Evolutionary conservation across 176 grass and related monocot genomes (phyloP).

Genomic region (Avena insularis): DNA sequence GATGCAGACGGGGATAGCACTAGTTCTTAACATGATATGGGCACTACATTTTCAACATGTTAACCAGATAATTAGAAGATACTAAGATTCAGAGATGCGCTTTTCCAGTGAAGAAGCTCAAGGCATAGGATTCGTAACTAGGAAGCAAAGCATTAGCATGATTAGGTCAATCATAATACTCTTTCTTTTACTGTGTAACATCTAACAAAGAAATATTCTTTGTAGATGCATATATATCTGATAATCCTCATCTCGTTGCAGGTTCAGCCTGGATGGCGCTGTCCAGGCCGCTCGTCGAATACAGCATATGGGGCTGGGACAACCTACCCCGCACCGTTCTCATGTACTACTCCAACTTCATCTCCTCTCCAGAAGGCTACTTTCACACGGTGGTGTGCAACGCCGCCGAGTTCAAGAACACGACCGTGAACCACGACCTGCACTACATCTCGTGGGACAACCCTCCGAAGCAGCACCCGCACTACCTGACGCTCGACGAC

Average conservation of each 20-base stretch:
- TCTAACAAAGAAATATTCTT: background rate
- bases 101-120: background rate
- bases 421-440: conserved; percentile 73
- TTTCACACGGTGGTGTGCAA: conserved; percentile 78
- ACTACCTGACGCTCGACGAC: conserved; percentile 53
- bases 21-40: background rate
- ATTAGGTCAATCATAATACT: background rate
- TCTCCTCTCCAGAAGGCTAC: conserved; percentile 74
- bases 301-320: conserved; percentile 79
- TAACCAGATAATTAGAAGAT: conserved; percentile 25
- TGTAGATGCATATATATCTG: too few relatives aligned
- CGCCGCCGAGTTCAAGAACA: conserved; percentile 59
- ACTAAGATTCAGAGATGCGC: background rate
- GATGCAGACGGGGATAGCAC: background rate
- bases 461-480: conserved; percentile 71
- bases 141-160: conserved; percentile 19
- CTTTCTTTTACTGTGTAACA: background rate
- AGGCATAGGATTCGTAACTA: conserved; percentile 5
- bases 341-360: conserved; percentile 80
- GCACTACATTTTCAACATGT: background rate
- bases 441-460: conserved; percentile 79
- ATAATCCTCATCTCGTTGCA: conserved; percentile 4
- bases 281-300: conserved; percentile 63
- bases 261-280: conserved; percentile 79
- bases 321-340: conserved; percentile 70